Percentiles rank a stretch among this genome's conserved stretches.
phyloP scores from a whole-genome alignment of 208 protist genomes.

The Porcisia deanei region DNA sequence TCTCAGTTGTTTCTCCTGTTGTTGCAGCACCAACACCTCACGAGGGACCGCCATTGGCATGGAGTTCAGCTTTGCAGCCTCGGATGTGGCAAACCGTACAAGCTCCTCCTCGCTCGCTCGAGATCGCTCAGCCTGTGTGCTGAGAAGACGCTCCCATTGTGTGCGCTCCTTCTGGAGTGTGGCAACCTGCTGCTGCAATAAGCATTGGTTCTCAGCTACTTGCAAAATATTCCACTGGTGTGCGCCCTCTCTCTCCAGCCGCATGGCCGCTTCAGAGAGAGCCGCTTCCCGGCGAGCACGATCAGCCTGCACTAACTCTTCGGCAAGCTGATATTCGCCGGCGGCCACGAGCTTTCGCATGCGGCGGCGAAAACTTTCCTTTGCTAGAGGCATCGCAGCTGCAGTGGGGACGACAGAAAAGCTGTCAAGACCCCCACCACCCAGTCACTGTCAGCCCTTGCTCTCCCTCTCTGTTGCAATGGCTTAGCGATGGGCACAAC shows the following conservation, averaged over 20 bases:
- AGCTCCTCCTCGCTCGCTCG: slow-evolving; percentile 51
- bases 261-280: slow-evolving; percentile 11
- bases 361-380: slow-evolving; percentile 12
- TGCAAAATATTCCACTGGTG: slow-evolving; percentile 55
- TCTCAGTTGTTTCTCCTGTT: slow-evolving; percentile 40
- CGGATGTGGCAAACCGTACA: slow-evolving; percentile 29
- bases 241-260: slow-evolving; percentile 55
- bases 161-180: slow-evolving; percentile 16
- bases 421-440: background rate
- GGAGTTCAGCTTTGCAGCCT: slow-evolving; percentile 31
- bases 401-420: background rate
- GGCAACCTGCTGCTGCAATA: slow-evolving; percentile 20
- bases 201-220: slow-evolving; percentile 30
- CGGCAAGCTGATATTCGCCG: slow-evolving; percentile 38
- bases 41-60: slow-evolving; percentile 40
- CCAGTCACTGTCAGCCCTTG: background rate
- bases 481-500: background rate
- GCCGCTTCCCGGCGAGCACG: slow-evolving; percentile 13
- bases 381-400: slow-evolving; percentile 1
- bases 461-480: background rate
- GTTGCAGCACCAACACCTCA: slow-evolving; percentile 26
- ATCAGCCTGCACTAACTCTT: slow-evolving; percentile 21
- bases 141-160: slow-evolving; percentile 26
- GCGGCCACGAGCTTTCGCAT: slow-evolving; percentile 28
- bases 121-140: slow-evolving; percentile 34